Evolutionary conservation across 164 flowering plant species (phyloP), one percentile per base, ranked within the genome.

Genomic region (Annona cherimola): DNA sequence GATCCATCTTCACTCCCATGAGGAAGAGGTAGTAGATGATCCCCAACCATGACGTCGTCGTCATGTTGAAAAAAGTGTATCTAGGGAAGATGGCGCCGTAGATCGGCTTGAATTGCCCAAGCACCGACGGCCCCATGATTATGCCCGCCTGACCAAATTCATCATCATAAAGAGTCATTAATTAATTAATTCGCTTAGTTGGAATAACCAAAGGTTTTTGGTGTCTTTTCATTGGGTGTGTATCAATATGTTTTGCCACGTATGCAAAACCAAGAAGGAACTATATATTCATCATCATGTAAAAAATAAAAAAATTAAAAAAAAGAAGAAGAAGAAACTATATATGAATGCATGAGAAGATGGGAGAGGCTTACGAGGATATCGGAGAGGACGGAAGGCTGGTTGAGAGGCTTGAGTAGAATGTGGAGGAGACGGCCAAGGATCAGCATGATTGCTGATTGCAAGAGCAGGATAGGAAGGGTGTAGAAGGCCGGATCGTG

Each of bases 61-160:
- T 74, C 43, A 83, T 2, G 41, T 83, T 62, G 67, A 62, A 81
- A 6, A 18, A 1, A 0, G 80, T 76, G 3, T 63, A 59, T 0
- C 64, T 81, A 0, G 91, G 91, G 65, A 84, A 82, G 42, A 88
- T 5, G 6, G 19, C 0, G 3, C 5, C 2, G 0, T 59, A 35
- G 42, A 89, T 84, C 4, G 8, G 68, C 74, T 73, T 59, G 76
- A 46, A 82, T 3, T 74, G 76, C 9, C 89, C 83, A 5, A 90
- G 73, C 14, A 83, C 73, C 0, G 88, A 78, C 0, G 93, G 93
- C 43, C 96, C 93, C 0, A 88, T 11, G n/a, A 90, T 71, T 5
- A 87, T 76, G 1, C 95, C 95, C 44, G 61, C 74, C 74, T 71
- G 42, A 6, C 35, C 2, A 69, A 42, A 40, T 20, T 14, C 1